These are phyloP conservation scores for Psidium friedrichsthalianum DNA, from an alignment of 345 rosid genomes.

Conservation along the genomic window DNA sequence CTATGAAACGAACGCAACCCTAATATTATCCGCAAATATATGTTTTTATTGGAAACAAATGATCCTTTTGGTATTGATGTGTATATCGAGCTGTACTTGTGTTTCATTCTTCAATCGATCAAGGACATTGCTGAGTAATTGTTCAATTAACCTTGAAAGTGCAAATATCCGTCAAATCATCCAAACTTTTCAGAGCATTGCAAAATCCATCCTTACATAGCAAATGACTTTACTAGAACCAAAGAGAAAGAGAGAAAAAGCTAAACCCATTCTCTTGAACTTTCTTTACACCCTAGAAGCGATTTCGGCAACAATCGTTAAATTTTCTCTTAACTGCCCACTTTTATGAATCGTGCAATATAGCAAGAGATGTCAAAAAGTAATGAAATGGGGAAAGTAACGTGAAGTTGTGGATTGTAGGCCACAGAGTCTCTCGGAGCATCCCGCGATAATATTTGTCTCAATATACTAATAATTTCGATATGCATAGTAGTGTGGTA, in stretches of 20 bases:
- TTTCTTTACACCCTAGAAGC: not conserved
- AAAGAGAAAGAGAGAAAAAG: not conserved
- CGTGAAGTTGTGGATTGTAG: not conserved
- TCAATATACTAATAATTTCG: not conserved
- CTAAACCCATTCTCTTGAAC: not conserved
- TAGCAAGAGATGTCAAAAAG: not conserved
- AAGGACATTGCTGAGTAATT: not conserved
- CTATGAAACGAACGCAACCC: no score
- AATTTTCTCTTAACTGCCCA: not conserved
- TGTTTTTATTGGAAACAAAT: not conserved
- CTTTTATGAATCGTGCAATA: not conserved
- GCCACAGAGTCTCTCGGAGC: not conserved
- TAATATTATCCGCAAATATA: not conserved
- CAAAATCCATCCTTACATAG: not conserved
- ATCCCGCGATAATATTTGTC: not conserved
- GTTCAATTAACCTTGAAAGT: not conserved
- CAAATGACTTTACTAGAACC: not conserved
- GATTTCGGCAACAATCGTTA: not conserved
- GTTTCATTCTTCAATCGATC: not conserved
- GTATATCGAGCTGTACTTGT: not conserved
- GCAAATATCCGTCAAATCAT: not conserved
- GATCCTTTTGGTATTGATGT: not conserved
- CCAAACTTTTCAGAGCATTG: not conserved
- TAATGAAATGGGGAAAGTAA: not conserved
- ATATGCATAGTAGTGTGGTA: not conserved